A percentile compares a stretch with the other conserved stretches of the same genome.
Conservation (phyloP, 768 basidiomycete species). For the Zangia roseola region DNA sequence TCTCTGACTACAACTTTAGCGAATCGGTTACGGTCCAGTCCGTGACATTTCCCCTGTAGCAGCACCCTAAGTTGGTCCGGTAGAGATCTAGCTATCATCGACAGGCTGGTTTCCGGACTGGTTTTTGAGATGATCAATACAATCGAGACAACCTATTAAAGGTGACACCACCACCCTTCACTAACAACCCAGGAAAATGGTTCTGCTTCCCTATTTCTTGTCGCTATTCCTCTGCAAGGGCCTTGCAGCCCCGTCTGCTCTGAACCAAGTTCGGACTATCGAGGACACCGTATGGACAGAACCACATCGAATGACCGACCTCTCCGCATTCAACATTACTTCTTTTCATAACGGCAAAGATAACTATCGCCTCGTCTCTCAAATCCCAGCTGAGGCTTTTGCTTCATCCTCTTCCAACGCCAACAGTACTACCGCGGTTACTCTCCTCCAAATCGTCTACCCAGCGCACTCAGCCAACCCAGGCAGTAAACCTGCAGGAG, state of each 20-base stretch:
- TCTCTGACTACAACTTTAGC: no score
- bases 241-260: conserved; percentile 12
- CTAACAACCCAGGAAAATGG: conserved; percentile 7
- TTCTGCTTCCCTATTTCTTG: not conserved
- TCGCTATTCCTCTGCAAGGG: conserved; percentile 16
- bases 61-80: no score
- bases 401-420: conserved; percentile 29
- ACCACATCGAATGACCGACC: conserved; percentile 54
- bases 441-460: conserved; percentile 63
- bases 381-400: conserved; percentile 41
- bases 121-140: no score
- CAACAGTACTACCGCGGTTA: no score
- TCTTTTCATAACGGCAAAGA: conserved; percentile 50
- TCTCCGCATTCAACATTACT: conserved; percentile 58
- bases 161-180: not conserved
- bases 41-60: no score
- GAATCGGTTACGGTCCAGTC: no score
- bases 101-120: no score
- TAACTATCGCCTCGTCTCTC: conserved; percentile 56
- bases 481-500: conserved; percentile 58
- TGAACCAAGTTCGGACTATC: not conserved
- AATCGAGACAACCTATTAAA: no score
- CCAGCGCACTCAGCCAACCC: conserved; percentile 73
- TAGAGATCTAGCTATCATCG: no score
- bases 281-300: conserved; percentile 44